phyloP scores from a whole-genome alignment of 1,284 basidiomycete species.

The Mycena citricolor region DNA sequence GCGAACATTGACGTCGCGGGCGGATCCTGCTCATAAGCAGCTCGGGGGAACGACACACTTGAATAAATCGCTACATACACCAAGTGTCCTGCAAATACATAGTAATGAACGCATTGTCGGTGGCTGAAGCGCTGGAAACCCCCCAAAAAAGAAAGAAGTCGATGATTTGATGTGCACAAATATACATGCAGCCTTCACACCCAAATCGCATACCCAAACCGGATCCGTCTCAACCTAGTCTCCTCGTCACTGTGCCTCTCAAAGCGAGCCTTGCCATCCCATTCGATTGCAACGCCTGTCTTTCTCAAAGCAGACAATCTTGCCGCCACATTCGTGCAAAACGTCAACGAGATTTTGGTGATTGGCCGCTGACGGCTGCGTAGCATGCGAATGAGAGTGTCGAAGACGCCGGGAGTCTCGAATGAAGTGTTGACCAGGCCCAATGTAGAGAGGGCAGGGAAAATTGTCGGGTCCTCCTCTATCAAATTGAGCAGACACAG shows the following conservation, averaged over 20 bases:
- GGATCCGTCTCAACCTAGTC: too few relatives aligned
- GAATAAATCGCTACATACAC: too few relatives aligned
- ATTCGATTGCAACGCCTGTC: background rate
- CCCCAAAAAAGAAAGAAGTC: too few relatives aligned
- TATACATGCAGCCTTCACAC: too few relatives aligned
- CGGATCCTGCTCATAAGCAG: slow-evolving; percentile 30
- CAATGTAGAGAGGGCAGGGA: slow-evolving; percentile 5
- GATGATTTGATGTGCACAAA: too few relatives aligned
- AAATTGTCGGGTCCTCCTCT: background rate
- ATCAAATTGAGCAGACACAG: background rate
- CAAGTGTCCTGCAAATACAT: too few relatives aligned
- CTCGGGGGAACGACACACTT: too few relatives aligned
- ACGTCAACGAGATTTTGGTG: background rate
- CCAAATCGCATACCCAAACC: too few relatives aligned
- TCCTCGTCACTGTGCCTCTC: too few relatives aligned
- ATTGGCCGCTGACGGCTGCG: background rate
- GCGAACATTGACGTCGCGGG: slow-evolving; percentile 32
- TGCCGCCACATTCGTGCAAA: slow-evolving; percentile 9
- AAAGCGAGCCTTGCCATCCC: slow-evolving; percentile 6
- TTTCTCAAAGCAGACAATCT: background rate
- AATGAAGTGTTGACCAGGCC: slow-evolving; percentile 9
- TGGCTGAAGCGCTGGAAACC: too few relatives aligned
- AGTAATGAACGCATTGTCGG: too few relatives aligned
- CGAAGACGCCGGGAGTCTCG: slow-evolving; percentile 3
- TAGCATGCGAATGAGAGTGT: slow-evolving; percentile 2